phyloP scores from a whole-genome alignment of 1,139 yeast species.

The Scheffersomyces titani region DNA sequence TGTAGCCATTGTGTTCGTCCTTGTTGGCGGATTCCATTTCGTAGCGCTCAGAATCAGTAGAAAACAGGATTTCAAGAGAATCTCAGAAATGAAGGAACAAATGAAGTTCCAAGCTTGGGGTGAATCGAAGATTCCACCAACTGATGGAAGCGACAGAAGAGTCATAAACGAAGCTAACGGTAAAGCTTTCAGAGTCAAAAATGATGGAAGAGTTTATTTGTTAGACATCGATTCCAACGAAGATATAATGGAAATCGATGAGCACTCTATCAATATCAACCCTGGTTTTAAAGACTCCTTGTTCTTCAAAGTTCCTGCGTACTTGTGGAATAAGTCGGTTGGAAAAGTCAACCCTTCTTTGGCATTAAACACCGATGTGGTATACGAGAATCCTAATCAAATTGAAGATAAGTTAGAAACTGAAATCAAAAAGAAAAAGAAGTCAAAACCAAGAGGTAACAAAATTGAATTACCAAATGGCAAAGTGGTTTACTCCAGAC shows the following conservation, averaged over 20 bases:
- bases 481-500: conserved; percentile 54
- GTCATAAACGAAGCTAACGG: conserved; percentile 43
- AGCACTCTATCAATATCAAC: conserved; percentile 35
- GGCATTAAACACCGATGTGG: conserved; percentile 24
- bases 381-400: conserved; percentile 9
- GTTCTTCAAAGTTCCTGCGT: conserved; percentile 47
- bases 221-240: conserved; percentile 53
- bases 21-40: conserved; percentile 62
- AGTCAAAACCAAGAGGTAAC: conserved; percentile 41
- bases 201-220: conserved; percentile 69
- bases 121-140: conserved; percentile 48
- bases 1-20: conserved; percentile 44
- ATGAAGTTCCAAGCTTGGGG: conserved; percentile 64
- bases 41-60: conserved; percentile 55
- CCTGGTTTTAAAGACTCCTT: conserved; percentile 59
- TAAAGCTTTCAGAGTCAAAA: conserved; percentile 61
- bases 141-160: conserved; percentile 47
- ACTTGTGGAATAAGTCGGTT: conserved; percentile 45
- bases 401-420: conserved; percentile 8
- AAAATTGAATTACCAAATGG: conserved; percentile 60
- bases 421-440: conserved; percentile 25
- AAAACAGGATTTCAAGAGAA: conserved; percentile 60
- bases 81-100: conserved; percentile 51
- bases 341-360: conserved; percentile 28
- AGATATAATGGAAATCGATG: conserved; percentile 33